Evolutionary conservation across 192 early-diverging fungal species (phyloP), one percentile per base, ranked within the genome.

Genomic region (Coemansia guatemalensis): DNA sequence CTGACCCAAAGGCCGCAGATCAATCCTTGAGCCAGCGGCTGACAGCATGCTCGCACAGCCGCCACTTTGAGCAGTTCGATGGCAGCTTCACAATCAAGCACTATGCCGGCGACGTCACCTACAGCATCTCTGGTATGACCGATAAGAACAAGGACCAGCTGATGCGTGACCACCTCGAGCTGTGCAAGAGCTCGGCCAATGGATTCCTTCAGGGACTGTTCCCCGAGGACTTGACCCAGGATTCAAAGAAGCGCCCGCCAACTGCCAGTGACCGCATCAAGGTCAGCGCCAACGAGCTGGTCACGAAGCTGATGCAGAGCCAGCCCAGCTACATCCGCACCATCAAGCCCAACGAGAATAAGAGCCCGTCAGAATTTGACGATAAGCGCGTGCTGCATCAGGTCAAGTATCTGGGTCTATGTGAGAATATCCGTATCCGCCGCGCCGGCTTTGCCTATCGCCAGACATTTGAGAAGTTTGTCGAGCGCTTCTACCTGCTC

Each of bases 61-160:
- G 85, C 69, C 88, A 93, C 69, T 90, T 92, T 75, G 85, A 87
- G 68, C 84, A 85, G 8, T 84, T 83, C 56, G 86, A 88, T 29
- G 80, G 82, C 27, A 87, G 84, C 48, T 95, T 97, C 73, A 74
- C 90, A 17, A 82, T 97, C 60, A 87, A 90, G 69, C 97, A 99
- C 81, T 99, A 99, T 73, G 97, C 97, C 29, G 97, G 97, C 53
- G 88, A 93, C 73, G 97, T 99, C 29, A 89, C 89, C 33, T 99
- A 99, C 75, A 85, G 86, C 64, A 86, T 90, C 44, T 85, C 88
- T 20, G 95, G 95, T 1, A 97, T 99, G 88, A 94, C 93, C 0
- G 97, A 99, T 74, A 93, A 95, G 70, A 99, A 99, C 80, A 98
- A 98, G 78, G 97, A 99, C 70, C 86, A 93, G 49, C 85, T 97